phyloP scores from a whole-genome alignment of 2,329 filamentous ascomycete genomes.

The Penicillium brevicompactum region DNA sequence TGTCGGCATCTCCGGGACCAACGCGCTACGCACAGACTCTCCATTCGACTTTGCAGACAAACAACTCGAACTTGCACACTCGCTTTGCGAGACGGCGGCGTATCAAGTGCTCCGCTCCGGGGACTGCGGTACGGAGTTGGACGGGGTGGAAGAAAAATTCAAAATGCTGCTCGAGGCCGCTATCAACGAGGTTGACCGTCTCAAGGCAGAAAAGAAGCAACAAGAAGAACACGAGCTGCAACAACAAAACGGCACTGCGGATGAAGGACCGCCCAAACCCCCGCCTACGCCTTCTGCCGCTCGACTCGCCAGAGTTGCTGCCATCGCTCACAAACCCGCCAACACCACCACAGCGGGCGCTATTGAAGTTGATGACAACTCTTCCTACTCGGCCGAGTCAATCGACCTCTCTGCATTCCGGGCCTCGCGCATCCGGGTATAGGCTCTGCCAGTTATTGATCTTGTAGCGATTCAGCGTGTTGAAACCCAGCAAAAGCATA shows the following conservation, averaged over 20 bases:
- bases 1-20: constrained; percentile 20
- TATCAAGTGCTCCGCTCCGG: constrained; percentile 89
- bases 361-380: constrained; percentile 41
- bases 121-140: constrained; percentile 76
- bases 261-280: constrained; percentile 11
- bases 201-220: constrained; percentile 54
- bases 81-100: constrained; percentile 80
- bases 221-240: constrained; percentile 21
- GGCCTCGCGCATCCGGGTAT: constrained; percentile 27
- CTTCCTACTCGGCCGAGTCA: constrained; percentile 36
- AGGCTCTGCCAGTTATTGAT: constrained; percentile 1
- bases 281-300: constrained; percentile 17
- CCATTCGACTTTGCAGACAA: constrained; percentile 76
- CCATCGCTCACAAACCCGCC: constrained; percentile 22
- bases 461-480: constrained; percentile 26
- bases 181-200: constrained; percentile 60
- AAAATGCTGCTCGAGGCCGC: constrained; percentile 64
- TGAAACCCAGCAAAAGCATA: constrained; percentile 21
- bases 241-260: constrained; percentile 7
- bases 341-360: constrained; percentile 19
- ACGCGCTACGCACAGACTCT: constrained; percentile 50
- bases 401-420: constrained; percentile 41
- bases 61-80: constrained; percentile 76
- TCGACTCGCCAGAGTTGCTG: constrained; percentile 22
- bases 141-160: constrained; percentile 67